Evolutionary conservation across 208 protist genomes (phyloP), one percentile per base, ranked within the genome.

Genomic region (Wallacemonas sp.): DNA sequence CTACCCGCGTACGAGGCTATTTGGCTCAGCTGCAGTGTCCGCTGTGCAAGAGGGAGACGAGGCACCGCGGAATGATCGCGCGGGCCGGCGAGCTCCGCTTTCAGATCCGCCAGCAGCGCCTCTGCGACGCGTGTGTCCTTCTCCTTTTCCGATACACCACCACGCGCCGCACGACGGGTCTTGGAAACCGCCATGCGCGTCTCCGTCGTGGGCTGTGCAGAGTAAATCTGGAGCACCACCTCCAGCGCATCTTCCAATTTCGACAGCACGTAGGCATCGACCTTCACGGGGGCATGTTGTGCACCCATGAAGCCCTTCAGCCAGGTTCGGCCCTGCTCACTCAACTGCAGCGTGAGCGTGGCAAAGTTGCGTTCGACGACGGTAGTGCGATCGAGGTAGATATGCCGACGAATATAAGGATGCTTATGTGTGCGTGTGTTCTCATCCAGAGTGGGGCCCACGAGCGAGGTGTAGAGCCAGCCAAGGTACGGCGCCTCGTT

Each of bases 321-420:
- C n/a, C 27, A 11, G 27, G 11, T 6, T 22, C 47, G 47, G 8
- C 47, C 47, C 47, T n/a, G 47, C 47, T 55, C 47, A 11, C 12
- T 55, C 6, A 55, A 11, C 34, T 55, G 47, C 12, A 67, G 45
- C 28, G 26, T 53, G 24, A 79, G 14, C n/a, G 77, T 82, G 41
- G 72, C 77, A 62, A 82, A 78, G 59, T 82, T 73, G 2, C 68
- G 67, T 33, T 63, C 44, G 15, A 62, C 30, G 31, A 58, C 61
- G 1, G 54, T 68, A 8, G 41, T 65, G 11, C 77, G 71, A 4
- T 58, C 62, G 22, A 82, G 26, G 2, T 60, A 66, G 24, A 82
- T n/a, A 41, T 56, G 68, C 2, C 77, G 72, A 33, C 72, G 51
- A 19, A 67, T 55, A 27, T 34, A 55, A n/a, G 41, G 68, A 65